A percentile compares a stretch with the other conserved stretches of the same genome.
Evolutionary conservation across 495 filamentous ascomycete genomes (phyloP).

Genomic region (Hypoxylon fuscum): DNA sequence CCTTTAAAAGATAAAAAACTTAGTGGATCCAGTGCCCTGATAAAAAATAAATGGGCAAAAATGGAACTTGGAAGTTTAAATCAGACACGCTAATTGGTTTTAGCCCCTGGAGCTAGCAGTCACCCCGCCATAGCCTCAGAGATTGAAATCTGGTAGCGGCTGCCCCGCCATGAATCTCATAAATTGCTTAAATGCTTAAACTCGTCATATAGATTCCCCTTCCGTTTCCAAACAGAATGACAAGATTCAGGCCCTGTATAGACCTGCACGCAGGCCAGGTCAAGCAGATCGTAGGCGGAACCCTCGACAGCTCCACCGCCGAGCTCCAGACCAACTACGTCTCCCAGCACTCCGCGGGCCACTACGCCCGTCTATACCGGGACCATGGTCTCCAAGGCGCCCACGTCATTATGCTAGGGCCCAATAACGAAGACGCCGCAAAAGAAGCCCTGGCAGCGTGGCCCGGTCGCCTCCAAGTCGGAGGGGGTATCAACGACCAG

Average conservation of each 20-base stretch:
- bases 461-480: slow-evolving; percentile 82
- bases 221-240: slow-evolving; percentile 68
- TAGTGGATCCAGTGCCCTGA: slow-evolving; percentile 17
- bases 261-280: slow-evolving; percentile 95
- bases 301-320: slow-evolving; percentile 70
- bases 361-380: slow-evolving; percentile 84
- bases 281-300: slow-evolving; percentile 98
- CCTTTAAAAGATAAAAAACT: slow-evolving; percentile 29
- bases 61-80: slow-evolving; percentile 22
- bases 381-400: slow-evolving; percentile 76
- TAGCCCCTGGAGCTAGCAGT: slow-evolving; percentile 8
- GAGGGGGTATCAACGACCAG: slow-evolving; percentile 85
- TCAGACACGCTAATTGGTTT: slow-evolving; percentile 13
- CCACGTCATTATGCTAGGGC: slow-evolving; percentile 96
- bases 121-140: slow-evolving; percentile 38
- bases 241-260: slow-evolving; percentile 93
- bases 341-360: slow-evolving; percentile 77
- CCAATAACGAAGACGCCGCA: slow-evolving; percentile 83
- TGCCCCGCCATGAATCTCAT: slow-evolving; percentile 5
- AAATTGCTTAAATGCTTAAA: background rate
- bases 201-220: background rate
- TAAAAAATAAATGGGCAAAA: slow-evolving; percentile 2
- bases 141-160: slow-evolving; percentile 1
- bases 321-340: slow-evolving; percentile 90
- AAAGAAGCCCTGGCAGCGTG: slow-evolving; percentile 77